phyloP scores from a whole-genome alignment of 1,284 basidiomycete species.

The Moesziomyces globuligerus region DNA sequence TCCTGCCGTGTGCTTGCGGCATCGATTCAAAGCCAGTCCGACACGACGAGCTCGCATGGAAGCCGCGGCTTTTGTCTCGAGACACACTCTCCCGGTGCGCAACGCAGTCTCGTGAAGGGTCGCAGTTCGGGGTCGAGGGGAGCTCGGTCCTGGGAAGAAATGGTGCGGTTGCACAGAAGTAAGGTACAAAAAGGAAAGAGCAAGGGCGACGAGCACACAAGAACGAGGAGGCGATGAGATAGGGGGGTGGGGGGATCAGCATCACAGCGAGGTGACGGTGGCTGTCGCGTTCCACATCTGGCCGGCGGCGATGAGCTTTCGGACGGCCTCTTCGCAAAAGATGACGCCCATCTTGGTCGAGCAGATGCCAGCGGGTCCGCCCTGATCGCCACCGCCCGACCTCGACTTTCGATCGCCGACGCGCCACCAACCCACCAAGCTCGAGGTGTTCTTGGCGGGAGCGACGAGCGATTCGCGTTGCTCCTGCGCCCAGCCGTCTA shows the following conservation, averaged over 20 bases:
- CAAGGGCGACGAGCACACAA: neutral
- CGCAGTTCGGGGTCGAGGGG: too few relatives aligned
- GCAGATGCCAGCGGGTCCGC: constrained; percentile 49
- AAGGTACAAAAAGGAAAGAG: too few relatives aligned
- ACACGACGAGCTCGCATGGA: too few relatives aligned
- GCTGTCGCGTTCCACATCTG: constrained; percentile 36
- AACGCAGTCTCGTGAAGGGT: too few relatives aligned
- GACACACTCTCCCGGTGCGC: too few relatives aligned
- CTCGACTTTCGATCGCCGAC: constrained; percentile 35
- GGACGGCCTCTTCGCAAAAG: constrained; percentile 53
- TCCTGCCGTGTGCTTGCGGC: constrained; percentile 40
- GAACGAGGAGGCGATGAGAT: neutral
- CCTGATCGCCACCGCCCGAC: constrained; percentile 45
- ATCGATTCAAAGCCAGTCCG: too few relatives aligned
- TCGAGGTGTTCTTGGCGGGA: constrained; percentile 30
- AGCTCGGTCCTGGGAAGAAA: too few relatives aligned
- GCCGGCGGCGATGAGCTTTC: constrained; percentile 49
- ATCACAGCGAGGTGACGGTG: neutral
- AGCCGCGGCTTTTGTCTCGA: too few relatives aligned
- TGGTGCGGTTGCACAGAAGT: too few relatives aligned
- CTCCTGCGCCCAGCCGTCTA: constrained; percentile 47
- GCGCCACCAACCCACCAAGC: constrained; percentile 57
- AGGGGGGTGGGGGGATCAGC: neutral
- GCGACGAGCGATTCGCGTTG: constrained; percentile 36
- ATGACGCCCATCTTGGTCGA: constrained; percentile 45